Evolutionary conservation across 768 basidiomycete species (phyloP).

Genomic region (Coprinopsis marcescibilis): DNA sequence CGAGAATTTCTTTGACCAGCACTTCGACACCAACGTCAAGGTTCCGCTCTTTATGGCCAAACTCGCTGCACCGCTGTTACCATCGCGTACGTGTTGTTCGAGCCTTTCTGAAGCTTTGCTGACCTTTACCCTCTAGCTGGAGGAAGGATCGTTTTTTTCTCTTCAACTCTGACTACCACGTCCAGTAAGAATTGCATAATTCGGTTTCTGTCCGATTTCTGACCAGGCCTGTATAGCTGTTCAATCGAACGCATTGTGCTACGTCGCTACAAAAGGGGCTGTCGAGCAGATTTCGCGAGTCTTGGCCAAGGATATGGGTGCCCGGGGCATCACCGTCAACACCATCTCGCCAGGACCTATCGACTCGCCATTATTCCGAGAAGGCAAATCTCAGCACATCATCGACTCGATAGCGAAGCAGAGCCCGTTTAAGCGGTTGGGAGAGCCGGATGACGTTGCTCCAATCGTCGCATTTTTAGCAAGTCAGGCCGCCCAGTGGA

Average conservation of each 20-base stretch:
- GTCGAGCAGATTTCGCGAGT: slow-evolving; percentile 54
- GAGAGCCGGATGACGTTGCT: slow-evolving; percentile 46
- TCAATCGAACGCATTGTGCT: slow-evolving; percentile 42
- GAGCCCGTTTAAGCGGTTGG: slow-evolving; percentile 43
- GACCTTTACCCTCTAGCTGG: slow-evolving; percentile 30
- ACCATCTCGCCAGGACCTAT: slow-evolving; percentile 50
- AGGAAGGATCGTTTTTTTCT: slow-evolving; percentile 54
- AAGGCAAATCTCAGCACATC: slow-evolving; percentile 43
- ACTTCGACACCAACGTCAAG: slow-evolving; percentile 53
- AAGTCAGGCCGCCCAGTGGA: slow-evolving; percentile 48
- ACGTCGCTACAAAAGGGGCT: slow-evolving; percentile 53
- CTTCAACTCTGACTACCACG: slow-evolving; percentile 40
- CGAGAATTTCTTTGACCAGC: slow-evolving; percentile 45
- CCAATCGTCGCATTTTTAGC: slow-evolving; percentile 49
- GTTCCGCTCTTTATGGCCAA: slow-evolving; percentile 52
- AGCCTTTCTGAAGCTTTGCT: background rate
- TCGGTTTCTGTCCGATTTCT: slow-evolving; percentile 4
- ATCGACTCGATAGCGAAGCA: slow-evolving; percentile 40
- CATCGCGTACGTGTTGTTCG: slow-evolving; percentile 30
- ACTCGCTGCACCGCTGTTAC: slow-evolving; percentile 36
- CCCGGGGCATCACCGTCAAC: slow-evolving; percentile 44
- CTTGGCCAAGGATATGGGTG: slow-evolving; percentile 54
- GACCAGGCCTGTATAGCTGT: slow-evolving; percentile 23
- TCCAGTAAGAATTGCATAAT: slow-evolving; percentile 25
- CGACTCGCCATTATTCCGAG: slow-evolving; percentile 50